Conservation (phyloP, 2,329 filamentous ascomycete species). For the Coleophoma eucalyptorum region DNA sequence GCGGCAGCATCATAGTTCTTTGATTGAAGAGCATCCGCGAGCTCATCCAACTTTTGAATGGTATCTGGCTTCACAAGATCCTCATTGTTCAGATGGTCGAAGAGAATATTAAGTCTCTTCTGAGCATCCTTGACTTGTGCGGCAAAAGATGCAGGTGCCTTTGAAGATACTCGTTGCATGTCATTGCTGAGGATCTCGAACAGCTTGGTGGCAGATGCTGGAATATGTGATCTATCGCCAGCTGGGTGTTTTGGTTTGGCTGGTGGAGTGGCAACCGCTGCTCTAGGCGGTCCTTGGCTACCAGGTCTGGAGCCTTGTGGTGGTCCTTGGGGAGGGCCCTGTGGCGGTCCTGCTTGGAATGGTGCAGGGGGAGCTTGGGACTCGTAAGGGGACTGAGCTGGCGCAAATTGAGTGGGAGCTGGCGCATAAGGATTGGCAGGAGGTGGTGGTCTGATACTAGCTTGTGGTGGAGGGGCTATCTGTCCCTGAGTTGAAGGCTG, state of each 20-base stretch:
- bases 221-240: conserved; percentile 89
- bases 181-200: conserved; percentile 79
- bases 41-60: conserved; percentile 59
- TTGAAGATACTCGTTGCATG: conserved; percentile 82
- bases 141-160: conserved; percentile 82
- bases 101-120: conserved; percentile 88
- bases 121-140: conserved; percentile 90
- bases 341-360: conserved; percentile 26
- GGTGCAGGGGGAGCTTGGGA: conserved; percentile 32
- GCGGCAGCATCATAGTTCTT: conserved; percentile 68
- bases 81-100: conserved; percentile 95
- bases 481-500: conserved; percentile 38
- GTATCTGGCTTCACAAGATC: conserved; percentile 82
- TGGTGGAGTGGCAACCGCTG: conserved; percentile 43
- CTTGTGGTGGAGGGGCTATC: conserved; percentile 36
- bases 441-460: conserved; percentile 39
- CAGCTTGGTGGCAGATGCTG: conserved; percentile 68
- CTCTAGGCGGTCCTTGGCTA: conserved; percentile 36
- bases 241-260: conserved; percentile 68
- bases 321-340: conserved; percentile 40
- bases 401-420: conserved; percentile 56
- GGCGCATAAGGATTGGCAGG: conserved; percentile 39
- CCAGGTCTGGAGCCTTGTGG: conserved; percentile 35
- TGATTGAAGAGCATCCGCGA: conserved; percentile 62
- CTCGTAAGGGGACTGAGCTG: conserved; percentile 40